These are phyloP conservation scores for Sanghuangporus weigelae DNA, from an alignment of 1,284 basidiomycete species.

Conservation along the genomic window DNA sequence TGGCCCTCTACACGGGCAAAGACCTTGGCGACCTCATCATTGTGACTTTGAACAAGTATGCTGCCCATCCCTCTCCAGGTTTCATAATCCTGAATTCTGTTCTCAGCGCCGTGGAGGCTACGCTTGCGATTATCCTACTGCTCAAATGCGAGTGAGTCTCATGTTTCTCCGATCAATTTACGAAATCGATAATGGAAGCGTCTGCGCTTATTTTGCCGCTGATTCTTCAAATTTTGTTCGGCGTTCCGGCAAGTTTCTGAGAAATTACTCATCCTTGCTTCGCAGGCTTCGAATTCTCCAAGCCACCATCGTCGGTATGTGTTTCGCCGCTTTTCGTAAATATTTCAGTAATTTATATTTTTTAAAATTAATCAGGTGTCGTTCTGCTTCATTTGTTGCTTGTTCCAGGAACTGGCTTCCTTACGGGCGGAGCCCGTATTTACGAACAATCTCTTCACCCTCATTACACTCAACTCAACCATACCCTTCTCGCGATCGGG, in stretches of 20 bases:
- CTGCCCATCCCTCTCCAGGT: conserved; percentile 5
- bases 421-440: conserved; percentile 54
- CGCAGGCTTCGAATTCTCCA: conserved; percentile 42
- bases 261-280: conserved; percentile 1
- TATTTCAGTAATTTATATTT: not conserved
- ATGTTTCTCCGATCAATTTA: not conserved
- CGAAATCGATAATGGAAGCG: not conserved
- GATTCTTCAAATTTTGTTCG: not conserved
- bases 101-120: conserved; percentile 47
- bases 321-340: not conserved
- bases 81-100: not conserved
- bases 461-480: conserved; percentile 54
- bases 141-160: conserved; percentile 58
- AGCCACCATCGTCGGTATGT: conserved; percentile 50
- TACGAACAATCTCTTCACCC: conserved; percentile 45
- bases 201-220: not conserved
- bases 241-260: not conserved
- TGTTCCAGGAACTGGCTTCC: conserved; percentile 54
- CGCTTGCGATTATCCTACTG: conserved; percentile 60
- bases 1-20: conserved; percentile 22
- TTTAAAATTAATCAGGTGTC: conserved; percentile 37
- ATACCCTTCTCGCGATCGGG: conserved; percentile 63
- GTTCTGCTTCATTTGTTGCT: conserved; percentile 57
- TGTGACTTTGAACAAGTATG: conserved; percentile 29
- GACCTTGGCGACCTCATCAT: conserved; percentile 25